These are phyloP conservation scores for Cardiospermum halicacabum DNA, from an alignment of 345 rosid genomes.

Conservation along the genomic window DNA sequence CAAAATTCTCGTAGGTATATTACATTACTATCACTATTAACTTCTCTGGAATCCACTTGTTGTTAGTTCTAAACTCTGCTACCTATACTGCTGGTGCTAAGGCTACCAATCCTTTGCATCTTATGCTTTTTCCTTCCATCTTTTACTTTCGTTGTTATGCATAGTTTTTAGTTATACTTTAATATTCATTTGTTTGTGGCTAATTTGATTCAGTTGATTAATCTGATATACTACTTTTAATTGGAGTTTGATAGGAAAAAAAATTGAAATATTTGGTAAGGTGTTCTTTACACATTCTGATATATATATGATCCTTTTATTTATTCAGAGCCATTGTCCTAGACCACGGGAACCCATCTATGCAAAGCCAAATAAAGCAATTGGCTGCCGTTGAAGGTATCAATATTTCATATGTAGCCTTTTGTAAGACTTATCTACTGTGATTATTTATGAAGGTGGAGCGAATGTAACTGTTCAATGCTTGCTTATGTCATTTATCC, in stretches of 20 bases:
- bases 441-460: not conserved
- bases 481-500: not conserved
- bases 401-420: slow-evolving; percentile 11
- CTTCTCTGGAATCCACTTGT: not conserved
- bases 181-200: not conserved
- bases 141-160: no score
- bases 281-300: not conserved
- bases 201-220: not conserved
- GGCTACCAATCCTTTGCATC: slow-evolving; percentile 2
- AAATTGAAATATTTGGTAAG: not conserved
- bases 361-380: slow-evolving; percentile 65
- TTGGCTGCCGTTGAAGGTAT: slow-evolving; percentile 82
- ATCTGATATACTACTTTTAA: not conserved
- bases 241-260: not conserved
- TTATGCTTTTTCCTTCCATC: not conserved
- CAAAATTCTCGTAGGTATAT: slow-evolving; percentile 77
- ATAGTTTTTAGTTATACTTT: not conserved
- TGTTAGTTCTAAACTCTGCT: not conserved
- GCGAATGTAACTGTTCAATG: not conserved
- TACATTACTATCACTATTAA: not conserved
- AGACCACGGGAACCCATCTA: slow-evolving; percentile 76
- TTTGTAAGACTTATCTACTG: not conserved
- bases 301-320: not conserved
- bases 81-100: not conserved
- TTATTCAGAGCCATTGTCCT: slow-evolving; percentile 76